A percentile compares a stretch with the other conserved stretches of the same genome.
These are phyloP conservation scores for Solanum sparsipilum DNA, from an alignment of 257 asterid genomes.

Conservation along the genomic window DNA sequence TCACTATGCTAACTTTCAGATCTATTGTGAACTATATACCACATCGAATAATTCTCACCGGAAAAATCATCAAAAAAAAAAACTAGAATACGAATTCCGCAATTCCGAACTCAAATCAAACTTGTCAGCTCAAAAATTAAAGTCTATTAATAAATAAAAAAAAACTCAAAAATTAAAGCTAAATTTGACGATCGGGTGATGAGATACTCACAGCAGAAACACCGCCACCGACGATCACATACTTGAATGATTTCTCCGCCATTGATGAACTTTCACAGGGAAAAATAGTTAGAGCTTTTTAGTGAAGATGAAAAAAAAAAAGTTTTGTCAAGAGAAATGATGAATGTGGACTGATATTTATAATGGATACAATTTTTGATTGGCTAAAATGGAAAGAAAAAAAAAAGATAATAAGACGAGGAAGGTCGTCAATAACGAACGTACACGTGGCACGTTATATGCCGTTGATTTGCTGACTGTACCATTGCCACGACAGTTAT, in stretches of 20 bases:
- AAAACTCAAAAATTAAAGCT: background rate
- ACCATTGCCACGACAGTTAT: constrained; percentile 16
- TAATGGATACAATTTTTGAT: background rate
- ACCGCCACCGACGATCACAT: constrained; percentile 91
- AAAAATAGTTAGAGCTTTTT: background rate
- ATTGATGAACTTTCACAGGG: constrained; percentile 10
- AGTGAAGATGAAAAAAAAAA: background rate
- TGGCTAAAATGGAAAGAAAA: background rate
- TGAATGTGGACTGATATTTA: background rate
- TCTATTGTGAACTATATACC: background rate
- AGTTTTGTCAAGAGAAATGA: background rate
- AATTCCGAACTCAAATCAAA: background rate
- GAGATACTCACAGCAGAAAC: constrained; percentile 82
- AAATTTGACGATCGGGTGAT: background rate
- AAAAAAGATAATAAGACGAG: background rate
- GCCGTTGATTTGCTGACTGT: constrained; percentile 28
- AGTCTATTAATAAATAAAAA: background rate
- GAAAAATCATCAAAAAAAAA: background rate
- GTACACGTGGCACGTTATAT: constrained; percentile 19
- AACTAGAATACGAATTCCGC: background rate
- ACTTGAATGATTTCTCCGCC: constrained; percentile 79
- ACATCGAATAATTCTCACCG: background rate
- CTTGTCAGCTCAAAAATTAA: background rate
- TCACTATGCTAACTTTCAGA: background rate
- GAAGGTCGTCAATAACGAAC: background rate